phyloP scores from a whole-genome alignment of 1,139 yeast species.

The Saccharomyces hybrid region DNA sequence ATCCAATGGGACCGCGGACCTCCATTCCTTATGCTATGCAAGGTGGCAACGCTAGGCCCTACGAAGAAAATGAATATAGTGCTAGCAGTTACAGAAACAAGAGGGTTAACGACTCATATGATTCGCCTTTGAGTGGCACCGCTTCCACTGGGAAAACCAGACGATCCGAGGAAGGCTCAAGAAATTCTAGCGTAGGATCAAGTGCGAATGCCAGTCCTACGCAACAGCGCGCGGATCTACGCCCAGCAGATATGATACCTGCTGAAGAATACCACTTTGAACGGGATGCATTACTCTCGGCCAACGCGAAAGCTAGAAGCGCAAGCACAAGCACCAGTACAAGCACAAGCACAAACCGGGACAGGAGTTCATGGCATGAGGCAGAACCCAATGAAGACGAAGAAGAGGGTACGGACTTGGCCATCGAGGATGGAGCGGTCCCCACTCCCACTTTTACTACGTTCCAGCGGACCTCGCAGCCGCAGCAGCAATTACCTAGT shows the following conservation, averaged over 20 bases:
- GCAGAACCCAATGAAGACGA: constrained; percentile 3
- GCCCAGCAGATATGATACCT: neutral
- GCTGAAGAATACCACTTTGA: neutral
- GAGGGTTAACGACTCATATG: neutral
- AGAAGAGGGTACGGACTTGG: constrained; percentile 8
- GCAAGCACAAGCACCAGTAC: neutral
- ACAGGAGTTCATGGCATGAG: neutral
- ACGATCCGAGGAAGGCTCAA: neutral
- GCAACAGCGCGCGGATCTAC: neutral
- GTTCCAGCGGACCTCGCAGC: constrained; percentile 6
- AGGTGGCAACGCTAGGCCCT: neutral
- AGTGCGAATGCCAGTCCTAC: neutral
- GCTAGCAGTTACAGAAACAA: neutral
- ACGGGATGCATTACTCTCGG: neutral
- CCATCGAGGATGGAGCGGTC: constrained; percentile 9
- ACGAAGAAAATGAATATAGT: neutral
- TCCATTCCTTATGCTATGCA: neutral
- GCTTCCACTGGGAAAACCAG: neutral
- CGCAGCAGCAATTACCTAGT: constrained; percentile 5
- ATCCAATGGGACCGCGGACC: neutral
- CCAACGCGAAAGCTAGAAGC: neutral
- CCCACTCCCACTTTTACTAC: constrained; percentile 5
- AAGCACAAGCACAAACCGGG: neutral
- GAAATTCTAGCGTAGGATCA: neutral
- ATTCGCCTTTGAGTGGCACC: neutral